Percentiles rank a stretch among this genome's conserved stretches.
Conservation (phyloP, 176 grass and related monocot genomes). For the Saccharum officinarum region DNA sequence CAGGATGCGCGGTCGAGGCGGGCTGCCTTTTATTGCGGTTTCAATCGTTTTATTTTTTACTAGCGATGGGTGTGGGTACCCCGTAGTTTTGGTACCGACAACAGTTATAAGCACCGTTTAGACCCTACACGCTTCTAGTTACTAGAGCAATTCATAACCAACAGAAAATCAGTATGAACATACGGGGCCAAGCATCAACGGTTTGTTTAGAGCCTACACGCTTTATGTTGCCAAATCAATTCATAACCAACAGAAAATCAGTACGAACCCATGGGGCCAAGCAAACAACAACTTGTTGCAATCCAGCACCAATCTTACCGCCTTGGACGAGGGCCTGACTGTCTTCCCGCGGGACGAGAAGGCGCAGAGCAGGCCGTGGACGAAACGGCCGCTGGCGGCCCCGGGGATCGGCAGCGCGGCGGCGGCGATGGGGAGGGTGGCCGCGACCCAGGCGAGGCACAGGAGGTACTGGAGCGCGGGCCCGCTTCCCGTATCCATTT, state of each 20-base stretch:
- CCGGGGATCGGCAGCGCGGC: conserved; percentile 50
- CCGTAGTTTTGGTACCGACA: too few relatives aligned
- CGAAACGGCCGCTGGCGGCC: conserved; percentile 32
- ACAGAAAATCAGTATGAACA: neutral
- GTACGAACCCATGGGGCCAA: neutral
- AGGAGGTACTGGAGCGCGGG: conserved; percentile 36
- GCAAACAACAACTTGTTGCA: neutral
- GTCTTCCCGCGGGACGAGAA: conserved; percentile 58
- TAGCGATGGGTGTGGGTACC: too few relatives aligned
- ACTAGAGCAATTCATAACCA: neutral
- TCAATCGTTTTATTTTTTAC: too few relatives aligned
- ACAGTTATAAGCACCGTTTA: neutral
- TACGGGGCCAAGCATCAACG: neutral
- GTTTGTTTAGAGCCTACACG: neutral
- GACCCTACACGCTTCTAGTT: neutral
- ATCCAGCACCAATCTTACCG: conserved; percentile 29
- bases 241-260: neutral
- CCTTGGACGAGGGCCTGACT: conserved; percentile 36
- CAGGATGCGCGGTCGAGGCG: too few relatives aligned
- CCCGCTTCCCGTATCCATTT: conserved; percentile 37
- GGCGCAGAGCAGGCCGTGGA: conserved; percentile 37
- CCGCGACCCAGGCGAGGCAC: conserved; percentile 49
- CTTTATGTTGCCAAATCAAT: neutral
- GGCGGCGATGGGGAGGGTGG: conserved; percentile 46
- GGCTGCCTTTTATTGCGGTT: too few relatives aligned